A percentile compares a stretch with the other conserved stretches of the same genome.
These are phyloP conservation scores for Quercus berberidifolia DNA, from an alignment of 306 rosid species.

Conservation along the genomic window DNA sequence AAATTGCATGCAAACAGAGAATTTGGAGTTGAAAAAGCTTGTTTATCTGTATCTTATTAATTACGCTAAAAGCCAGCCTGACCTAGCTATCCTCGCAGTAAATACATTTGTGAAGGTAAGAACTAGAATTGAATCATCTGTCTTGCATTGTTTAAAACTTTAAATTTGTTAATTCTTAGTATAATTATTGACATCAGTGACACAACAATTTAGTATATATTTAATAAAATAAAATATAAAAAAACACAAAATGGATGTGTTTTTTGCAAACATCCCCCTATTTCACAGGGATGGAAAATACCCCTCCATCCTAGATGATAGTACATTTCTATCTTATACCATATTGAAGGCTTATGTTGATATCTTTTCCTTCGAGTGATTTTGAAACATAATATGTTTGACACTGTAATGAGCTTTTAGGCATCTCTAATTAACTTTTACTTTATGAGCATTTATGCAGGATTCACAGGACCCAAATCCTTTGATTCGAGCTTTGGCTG, in stretches of 20 bases:
- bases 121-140: constrained; percentile 8
- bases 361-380: background rate
- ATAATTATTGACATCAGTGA: background rate
- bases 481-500: constrained; percentile 95
- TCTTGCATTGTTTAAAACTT: background rate
- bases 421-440: background rate
- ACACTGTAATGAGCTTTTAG: background rate
- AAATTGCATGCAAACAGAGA: constrained; percentile 98
- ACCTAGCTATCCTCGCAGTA: constrained; percentile 94
- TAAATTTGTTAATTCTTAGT: background rate
- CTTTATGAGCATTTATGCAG: constrained; percentile 39
- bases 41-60: constrained; percentile 93
- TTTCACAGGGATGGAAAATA: background rate
- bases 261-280: background rate
- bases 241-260: background rate
- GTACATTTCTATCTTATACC: background rate
- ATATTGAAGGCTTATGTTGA: background rate
- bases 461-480: constrained; percentile 99
- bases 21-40: constrained; percentile 94
- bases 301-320: background rate
- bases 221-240: too few relatives aligned
- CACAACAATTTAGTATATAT: too few relatives aligned
- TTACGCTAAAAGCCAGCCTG: constrained; percentile 99
- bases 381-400: background rate
- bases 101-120: constrained; percentile 98